phyloP scores from a whole-genome alignment of 75 land plant species.

The Pinus taeda region DNA sequence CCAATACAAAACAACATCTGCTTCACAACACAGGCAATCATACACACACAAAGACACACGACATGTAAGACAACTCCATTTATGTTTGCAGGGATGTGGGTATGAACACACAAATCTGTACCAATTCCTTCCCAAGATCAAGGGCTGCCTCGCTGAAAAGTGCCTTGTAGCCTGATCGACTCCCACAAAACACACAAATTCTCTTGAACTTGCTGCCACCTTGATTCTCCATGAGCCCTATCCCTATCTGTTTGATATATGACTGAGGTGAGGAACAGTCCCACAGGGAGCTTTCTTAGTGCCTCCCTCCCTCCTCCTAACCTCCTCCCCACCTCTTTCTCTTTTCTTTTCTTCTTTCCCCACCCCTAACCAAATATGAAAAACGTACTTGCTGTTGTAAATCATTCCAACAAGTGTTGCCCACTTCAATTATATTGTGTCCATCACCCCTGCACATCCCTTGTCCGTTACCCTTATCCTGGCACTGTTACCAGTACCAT shows the following conservation, averaged over 20 bases:
- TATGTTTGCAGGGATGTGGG: too few relatives aligned
- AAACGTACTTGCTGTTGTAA: background rate
- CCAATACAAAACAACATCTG: too few relatives aligned
- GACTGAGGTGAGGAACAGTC: background rate
- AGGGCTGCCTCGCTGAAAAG: conserved; percentile 61
- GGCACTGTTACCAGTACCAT: background rate
- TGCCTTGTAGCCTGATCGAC: conserved; percentile 64
- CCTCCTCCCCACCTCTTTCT: background rate
- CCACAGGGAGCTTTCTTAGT: background rate
- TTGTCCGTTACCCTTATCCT: background rate
- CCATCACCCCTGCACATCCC: conserved; percentile 1
- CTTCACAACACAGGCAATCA: too few relatives aligned
- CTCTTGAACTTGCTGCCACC: conserved; percentile 42
- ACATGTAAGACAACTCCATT: too few relatives aligned
- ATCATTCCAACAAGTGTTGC: background rate
- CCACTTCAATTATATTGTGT: background rate
- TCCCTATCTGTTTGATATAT: background rate
- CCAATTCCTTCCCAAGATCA: conserved; percentile 68
- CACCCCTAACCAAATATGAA: background rate
- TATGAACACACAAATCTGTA: conserved; percentile 14
- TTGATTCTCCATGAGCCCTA: background rate
- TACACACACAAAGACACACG: too few relatives aligned
- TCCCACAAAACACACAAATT: conserved; percentile 86
- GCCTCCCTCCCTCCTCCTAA: too few relatives aligned
- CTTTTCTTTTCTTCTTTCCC: background rate